Conservation (phyloP, 805 yeast species). For the Candida yuanshanica region DNA sequence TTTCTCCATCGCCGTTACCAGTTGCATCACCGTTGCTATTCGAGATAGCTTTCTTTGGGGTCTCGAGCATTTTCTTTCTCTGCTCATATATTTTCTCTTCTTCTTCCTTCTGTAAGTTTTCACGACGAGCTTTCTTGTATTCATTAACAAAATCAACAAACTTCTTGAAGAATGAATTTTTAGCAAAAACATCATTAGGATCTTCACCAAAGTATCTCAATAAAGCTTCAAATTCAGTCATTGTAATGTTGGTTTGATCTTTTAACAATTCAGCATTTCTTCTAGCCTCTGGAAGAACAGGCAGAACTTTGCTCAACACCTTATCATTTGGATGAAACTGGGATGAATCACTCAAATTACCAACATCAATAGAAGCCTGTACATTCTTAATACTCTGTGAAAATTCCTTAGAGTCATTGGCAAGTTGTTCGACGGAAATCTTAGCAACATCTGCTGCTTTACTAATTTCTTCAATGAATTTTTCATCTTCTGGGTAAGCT, state of each 20-base stretch:
- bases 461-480: constrained; percentile 68
- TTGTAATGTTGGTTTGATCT: constrained; percentile 56
- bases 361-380: constrained; percentile 67
- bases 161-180: constrained; percentile 67
- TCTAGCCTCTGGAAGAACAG: constrained; percentile 70
- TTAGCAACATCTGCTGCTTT: constrained; percentile 50
- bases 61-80: constrained; percentile 48
- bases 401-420: constrained; percentile 63
- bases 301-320: constrained; percentile 53
- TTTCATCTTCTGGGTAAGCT: constrained; percentile 72
- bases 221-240: constrained; percentile 59
- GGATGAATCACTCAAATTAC: constrained; percentile 76
- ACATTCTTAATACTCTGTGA: constrained; percentile 60
- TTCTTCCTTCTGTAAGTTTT: constrained; percentile 77
- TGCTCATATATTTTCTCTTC: constrained; percentile 73
- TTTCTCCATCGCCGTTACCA: constrained; percentile 10
- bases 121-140: constrained; percentile 73
- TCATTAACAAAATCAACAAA: constrained; percentile 75
- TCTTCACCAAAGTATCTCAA: constrained; percentile 93
- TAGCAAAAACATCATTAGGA: constrained; percentile 57
- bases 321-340: constrained; percentile 81
- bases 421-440: constrained; percentile 76
- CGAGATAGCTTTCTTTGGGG: constrained; percentile 16
- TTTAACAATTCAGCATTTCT: constrained; percentile 60
- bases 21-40: constrained; percentile 14